These are phyloP conservation scores for Datura wrightii DNA, from an alignment of 257 asterid species.

Conservation along the genomic window DNA sequence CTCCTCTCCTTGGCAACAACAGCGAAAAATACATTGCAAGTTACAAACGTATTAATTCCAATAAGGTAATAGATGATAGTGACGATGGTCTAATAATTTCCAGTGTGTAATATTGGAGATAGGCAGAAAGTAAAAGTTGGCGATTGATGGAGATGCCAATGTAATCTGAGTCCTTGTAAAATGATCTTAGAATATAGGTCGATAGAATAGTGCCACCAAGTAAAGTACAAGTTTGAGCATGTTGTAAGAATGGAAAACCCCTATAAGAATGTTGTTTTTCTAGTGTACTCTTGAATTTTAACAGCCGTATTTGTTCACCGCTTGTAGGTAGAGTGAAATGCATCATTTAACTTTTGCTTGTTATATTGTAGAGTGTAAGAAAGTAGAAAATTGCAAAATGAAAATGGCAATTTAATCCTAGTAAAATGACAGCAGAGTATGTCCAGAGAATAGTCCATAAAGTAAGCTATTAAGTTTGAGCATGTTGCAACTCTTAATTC, in stretches of 20 bases:
- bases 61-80: constrained; percentile 50
- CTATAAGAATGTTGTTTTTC: neutral
- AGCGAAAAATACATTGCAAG: constrained; percentile 62
- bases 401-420: neutral
- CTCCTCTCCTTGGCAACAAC: constrained; percentile 59
- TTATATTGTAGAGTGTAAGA: neutral
- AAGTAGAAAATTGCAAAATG: neutral
- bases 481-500: neutral
- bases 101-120: constrained; percentile 37
- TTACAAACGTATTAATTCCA: constrained; percentile 55
- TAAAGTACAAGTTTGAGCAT: neutral
- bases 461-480: neutral
- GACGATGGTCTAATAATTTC: constrained; percentile 49
- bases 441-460: neutral
- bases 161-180: constrained; percentile 14
- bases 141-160: neutral
- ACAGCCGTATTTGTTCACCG: neutral
- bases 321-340: neutral
- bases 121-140: neutral
- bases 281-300: neutral
- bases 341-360: neutral
- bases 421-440: neutral
- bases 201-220: neutral
- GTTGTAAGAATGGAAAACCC: neutral
- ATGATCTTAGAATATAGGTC: neutral